Conservation (phyloP, 352 stramenopile species). For the Aphanomyces stellatus region DNA sequence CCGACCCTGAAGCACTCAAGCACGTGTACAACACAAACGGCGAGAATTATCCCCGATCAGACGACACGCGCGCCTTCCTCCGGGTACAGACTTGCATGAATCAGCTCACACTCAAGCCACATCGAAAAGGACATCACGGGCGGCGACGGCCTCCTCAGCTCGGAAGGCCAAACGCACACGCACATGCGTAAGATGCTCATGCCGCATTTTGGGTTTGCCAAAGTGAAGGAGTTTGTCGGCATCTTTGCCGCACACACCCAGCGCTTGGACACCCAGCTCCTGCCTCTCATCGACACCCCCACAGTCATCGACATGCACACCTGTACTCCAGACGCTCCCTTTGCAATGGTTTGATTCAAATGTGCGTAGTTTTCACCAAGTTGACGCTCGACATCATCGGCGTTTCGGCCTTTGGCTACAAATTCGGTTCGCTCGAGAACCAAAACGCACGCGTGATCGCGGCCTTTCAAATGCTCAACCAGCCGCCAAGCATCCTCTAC, state of each 20-base stretch:
- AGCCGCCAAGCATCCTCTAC: slow-evolving; percentile 2
- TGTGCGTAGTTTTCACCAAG: slow-evolving; percentile 14
- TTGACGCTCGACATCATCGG: slow-evolving; percentile 16
- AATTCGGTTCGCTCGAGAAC: slow-evolving; percentile 10
- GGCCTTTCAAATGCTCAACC: slow-evolving; percentile 12
- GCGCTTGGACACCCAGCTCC: not conserved
- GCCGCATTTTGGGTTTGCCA: slow-evolving; percentile 13
- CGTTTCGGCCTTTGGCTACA: slow-evolving; percentile 13
- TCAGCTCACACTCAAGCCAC: not conserved
- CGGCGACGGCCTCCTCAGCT: slow-evolving; percentile 12
- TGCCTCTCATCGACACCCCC: not conserved
- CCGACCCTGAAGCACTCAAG: slow-evolving; percentile 15
- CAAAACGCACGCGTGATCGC: not conserved
- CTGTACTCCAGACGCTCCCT: not conserved
- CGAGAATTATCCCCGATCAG: slow-evolving; percentile 7
- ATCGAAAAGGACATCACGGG: not conserved
- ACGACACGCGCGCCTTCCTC: not conserved
- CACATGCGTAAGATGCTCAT: slow-evolving; percentile 15
- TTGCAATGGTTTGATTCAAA: not conserved
- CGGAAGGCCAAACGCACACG: slow-evolving; percentile 6
- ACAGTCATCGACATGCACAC: slow-evolving; percentile 8
- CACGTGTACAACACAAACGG: slow-evolving; percentile 6
- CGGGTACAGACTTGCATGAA: not conserved
- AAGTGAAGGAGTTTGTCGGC: slow-evolving; percentile 13
- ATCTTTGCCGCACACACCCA: not conserved